Percentiles rank a stretch among this genome's conserved stretches.
phyloP scores from a whole-genome alignment of 257 asterid species.

The Solanum rostratum region DNA sequence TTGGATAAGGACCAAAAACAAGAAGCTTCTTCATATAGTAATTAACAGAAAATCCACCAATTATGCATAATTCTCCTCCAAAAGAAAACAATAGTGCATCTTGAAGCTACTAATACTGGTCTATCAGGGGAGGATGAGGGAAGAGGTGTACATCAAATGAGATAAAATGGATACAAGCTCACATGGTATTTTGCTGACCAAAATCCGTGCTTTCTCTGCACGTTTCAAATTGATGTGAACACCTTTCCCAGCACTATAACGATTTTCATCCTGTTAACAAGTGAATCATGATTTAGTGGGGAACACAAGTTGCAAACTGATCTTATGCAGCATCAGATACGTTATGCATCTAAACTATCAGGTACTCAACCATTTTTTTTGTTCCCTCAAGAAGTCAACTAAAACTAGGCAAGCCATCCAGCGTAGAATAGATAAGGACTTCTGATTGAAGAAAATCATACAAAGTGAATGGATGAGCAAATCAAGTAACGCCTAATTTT shows the following conservation, averaged over 20 bases:
- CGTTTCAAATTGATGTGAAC: constrained; percentile 77
- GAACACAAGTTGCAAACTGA: background rate
- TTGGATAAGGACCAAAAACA: background rate
- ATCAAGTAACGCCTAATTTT: background rate
- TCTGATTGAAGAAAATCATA: background rate
- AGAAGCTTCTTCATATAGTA: background rate
- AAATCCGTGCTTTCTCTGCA: constrained; percentile 66
- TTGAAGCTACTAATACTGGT: background rate
- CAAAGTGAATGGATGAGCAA: background rate
- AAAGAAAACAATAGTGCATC: background rate
- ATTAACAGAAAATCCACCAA: background rate
- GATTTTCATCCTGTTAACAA: constrained; percentile 53
- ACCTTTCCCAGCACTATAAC: constrained; percentile 77
- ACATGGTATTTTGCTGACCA: constrained; percentile 64
- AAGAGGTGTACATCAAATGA: background rate
- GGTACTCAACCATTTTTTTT: background rate
- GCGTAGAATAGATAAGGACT: background rate
- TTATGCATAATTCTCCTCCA: background rate
- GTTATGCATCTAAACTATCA: background rate
- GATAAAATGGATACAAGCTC: constrained; percentile 17
- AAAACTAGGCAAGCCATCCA: background rate
- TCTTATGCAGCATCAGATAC: background rate
- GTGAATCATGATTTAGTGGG: constrained; percentile 3
- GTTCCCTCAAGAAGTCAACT: background rate
- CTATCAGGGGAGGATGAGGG: background rate